Base-by-base conservation (phyloP, 164 flowering plant genomes). In the grape (Vitis vinifera) region DNA sequence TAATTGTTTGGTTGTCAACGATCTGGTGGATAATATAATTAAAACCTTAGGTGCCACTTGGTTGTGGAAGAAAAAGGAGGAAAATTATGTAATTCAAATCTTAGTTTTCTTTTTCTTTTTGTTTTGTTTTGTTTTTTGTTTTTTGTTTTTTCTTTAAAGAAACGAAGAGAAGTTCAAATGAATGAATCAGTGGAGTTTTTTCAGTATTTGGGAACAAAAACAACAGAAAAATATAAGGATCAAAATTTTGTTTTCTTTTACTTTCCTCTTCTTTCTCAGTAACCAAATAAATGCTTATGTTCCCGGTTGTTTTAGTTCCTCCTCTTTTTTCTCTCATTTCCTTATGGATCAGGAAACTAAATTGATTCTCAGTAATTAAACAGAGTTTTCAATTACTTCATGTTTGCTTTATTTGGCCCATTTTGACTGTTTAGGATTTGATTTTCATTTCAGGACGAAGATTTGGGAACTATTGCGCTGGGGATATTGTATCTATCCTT, bases 401-500 rank as follows among this genome's bases (percentile, higher is more conserved):
- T 31, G 3, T 6, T 17, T 57, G 17, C 14, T 17, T 17, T 59
- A 58, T 47, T 17, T 66, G 63, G 16, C 23, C 68, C 37, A 29
- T 68, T 48, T 30, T 71, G 57, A 19, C 60, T 23, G 6, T n/a
- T 57, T 55, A 23, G 55, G 44, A 27, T 19, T 23, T 66, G 29
- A 50, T 77, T 63, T 57, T 59, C 71, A 57, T 51, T 70, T 50
- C 80, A 90, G 97, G 89, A 80, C 68, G 81, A 75, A 19, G 78
- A 82, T 80, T 77, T 95, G 83, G 99, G 99, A 0, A 91, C 97
- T 12, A 87, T 78, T 49, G 87, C 99, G 16, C 76, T 95, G 62
- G 98, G 98, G 61, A 88, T 95, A 70, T 69, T 95, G 85, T 93
- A 93, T 82, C 66, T 89, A 3, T 95, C 98, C 9, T 93, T 95